Evolutionary conservation across 768 basidiomycete genomes (phyloP), one percentile per base, ranked within the genome.

Genomic region (Tremella fuciformis): DNA sequence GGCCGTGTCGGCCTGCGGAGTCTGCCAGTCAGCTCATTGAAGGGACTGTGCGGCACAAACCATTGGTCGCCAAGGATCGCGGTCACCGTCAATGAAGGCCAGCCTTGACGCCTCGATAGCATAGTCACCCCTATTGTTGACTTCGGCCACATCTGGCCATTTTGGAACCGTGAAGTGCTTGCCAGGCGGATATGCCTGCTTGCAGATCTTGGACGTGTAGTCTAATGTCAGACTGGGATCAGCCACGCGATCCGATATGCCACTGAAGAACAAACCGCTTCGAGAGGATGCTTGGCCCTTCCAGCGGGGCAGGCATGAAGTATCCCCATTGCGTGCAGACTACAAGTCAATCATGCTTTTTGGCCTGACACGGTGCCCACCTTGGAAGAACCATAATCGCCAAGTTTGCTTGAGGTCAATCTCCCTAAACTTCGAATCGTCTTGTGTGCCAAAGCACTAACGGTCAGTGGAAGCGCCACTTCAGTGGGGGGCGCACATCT

Each of bases 271-370:
- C 73, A 19, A 49, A 75, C 74, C 54, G 58, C 18, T 67, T 83
- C 2, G 92, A 96, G 40, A 97, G 82, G 64, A 98, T 87, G 2
- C 85, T 81, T 6, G 91, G 88, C 6, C 81, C 80, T 39, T 83
- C 83, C 1, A 87, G 87, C 1, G 78, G 73, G 2, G 73, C 75
- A 24, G 68, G 89, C 26, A 82, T 85, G 74, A 94, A 92, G 76
- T 90, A 99, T 1, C 92, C 94, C 94, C 94, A 97, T 69, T 94
- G 84, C 0, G 89, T 91, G 80, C 91, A 92, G 53, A 91, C 72
- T 63, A 46, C 3, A 13, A 52, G 48, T 40, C 26, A 57, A 22
- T 13, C 7, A 50, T 22, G 15, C 22, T 22, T 21, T 15, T 11
- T 9, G 3, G 48, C 9, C 3, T n/a, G 41, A 13, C 18, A 42